phyloP scores from a whole-genome alignment of 1,284 basidiomycete species.

The Melampsora americana region DNA sequence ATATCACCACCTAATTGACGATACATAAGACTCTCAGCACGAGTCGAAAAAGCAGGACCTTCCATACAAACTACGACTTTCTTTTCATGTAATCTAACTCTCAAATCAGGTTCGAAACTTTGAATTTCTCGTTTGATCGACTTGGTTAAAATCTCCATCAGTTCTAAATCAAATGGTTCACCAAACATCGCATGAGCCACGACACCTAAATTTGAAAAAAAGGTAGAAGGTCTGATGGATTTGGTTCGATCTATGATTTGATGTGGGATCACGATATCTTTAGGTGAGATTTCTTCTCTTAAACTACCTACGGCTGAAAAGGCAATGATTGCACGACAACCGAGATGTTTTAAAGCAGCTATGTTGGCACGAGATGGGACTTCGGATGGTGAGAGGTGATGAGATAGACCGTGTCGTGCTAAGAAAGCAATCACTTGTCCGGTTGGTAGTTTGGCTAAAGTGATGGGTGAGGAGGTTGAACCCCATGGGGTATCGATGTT shows the following conservation, averaged over 20 bases:
- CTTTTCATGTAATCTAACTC: slow-evolving; percentile 67
- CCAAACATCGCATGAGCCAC: slow-evolving; percentile 94
- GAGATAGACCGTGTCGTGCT: slow-evolving; percentile 78
- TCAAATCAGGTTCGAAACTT: slow-evolving; percentile 56
- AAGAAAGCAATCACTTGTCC: slow-evolving; percentile 82
- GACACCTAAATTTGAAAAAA: slow-evolving; percentile 71
- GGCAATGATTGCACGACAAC: slow-evolving; percentile 81
- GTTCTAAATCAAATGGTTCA: slow-evolving; percentile 62
- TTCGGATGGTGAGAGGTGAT: slow-evolving; percentile 68
- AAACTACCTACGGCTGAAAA: slow-evolving; percentile 97
- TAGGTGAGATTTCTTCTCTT: slow-evolving; percentile 73
- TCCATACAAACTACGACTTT: slow-evolving; percentile 96
- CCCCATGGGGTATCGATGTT: slow-evolving; percentile 77
- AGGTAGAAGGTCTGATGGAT: slow-evolving; percentile 76
- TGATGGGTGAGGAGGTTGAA: slow-evolving; percentile 81
- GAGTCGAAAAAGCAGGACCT: slow-evolving; percentile 84
- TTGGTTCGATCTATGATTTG: slow-evolving; percentile 98
- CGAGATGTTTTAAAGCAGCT: slow-evolving; percentile 86
- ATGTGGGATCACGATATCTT: slow-evolving; percentile 80
- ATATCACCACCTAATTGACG: slow-evolving; percentile 86
- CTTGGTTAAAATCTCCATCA: slow-evolving; percentile 67
- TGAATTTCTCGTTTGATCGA: slow-evolving; percentile 66
- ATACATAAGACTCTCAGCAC: slow-evolving; percentile 94
- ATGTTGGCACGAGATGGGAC: slow-evolving; percentile 89
- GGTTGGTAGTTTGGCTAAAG: slow-evolving; percentile 74